These are phyloP conservation scores for Nepenthes alata DNA, from an alignment of 179 eudicot genomes.

Conservation along the genomic window DNA sequence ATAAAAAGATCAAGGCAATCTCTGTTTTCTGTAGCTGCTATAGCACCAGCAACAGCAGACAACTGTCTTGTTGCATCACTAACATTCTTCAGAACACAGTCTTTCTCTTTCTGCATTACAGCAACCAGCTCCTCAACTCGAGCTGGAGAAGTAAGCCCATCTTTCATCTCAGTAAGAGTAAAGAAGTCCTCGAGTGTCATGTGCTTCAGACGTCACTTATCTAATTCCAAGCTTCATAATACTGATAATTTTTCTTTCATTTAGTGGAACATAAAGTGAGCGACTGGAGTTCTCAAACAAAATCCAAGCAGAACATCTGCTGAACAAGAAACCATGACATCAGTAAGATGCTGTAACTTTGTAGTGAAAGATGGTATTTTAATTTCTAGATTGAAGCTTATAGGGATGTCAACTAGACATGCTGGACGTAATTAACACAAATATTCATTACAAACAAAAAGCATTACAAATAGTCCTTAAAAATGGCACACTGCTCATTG, in stretches of 20 bases:
- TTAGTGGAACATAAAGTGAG: neutral
- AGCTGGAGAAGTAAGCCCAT: constrained; percentile 60
- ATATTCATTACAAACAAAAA: too few species aligned
- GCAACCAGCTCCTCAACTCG: constrained; percentile 70
- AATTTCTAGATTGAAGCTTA: too few species aligned
- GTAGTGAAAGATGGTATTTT: too few species aligned
- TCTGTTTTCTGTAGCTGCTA: constrained; percentile 64
- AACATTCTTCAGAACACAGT: constrained; percentile 35
- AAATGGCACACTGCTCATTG: too few species aligned
- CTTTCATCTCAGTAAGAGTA: constrained; percentile 73
- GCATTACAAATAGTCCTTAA: too few species aligned
- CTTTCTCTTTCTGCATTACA: constrained; percentile 53
- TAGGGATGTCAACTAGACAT: too few species aligned
- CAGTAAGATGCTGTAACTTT: neutral
- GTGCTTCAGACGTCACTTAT: constrained; percentile 33
- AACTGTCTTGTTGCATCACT: constrained; percentile 57
- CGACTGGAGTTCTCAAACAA: neutral
- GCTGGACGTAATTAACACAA: too few species aligned
- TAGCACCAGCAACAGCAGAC: constrained; percentile 64
- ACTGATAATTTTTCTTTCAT: constrained; percentile 15
- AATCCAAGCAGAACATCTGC: neutral
- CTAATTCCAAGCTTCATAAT: constrained; percentile 11
- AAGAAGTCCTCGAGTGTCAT: constrained; percentile 85
- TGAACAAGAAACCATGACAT: neutral
- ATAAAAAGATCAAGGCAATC: constrained; percentile 76